Evolutionary conservation across 805 yeast species (phyloP).

Genomic region (Lipomyces anomalus): DNA sequence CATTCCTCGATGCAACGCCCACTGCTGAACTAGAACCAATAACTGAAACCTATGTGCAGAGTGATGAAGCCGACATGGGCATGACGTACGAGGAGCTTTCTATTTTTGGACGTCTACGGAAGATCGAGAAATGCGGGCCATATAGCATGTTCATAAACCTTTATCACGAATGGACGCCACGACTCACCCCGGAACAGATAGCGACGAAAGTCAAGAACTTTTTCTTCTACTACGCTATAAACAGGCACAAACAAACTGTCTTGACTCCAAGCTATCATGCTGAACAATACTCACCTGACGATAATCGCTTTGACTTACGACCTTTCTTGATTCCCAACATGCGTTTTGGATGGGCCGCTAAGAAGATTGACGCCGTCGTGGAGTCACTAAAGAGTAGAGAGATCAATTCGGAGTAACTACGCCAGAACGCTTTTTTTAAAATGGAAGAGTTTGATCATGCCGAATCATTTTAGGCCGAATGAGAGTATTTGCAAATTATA

Average conservation of each 20-base stretch:
- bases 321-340: slow-evolving; percentile 88
- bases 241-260: slow-evolving; percentile 96
- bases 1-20: slow-evolving; percentile 86
- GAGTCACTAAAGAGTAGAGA: slow-evolving; percentile 39
- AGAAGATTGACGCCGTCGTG: slow-evolving; percentile 78
- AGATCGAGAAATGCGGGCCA: slow-evolving; percentile 93
- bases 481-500: too few relatives aligned
- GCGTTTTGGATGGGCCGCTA: slow-evolving; percentile 80
- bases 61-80: slow-evolving; percentile 98
- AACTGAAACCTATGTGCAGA: slow-evolving; percentile 84
- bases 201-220: slow-evolving; percentile 90
- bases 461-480: too few relatives aligned
- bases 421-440: neutral
- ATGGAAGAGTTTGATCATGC: too few relatives aligned
- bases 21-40: slow-evolving; percentile 98
- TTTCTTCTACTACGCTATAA: slow-evolving; percentile 89
- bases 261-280: slow-evolving; percentile 97
- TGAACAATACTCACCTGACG: slow-evolving; percentile 97
- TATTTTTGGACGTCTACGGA: slow-evolving; percentile 82
- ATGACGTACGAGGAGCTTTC: slow-evolving; percentile 93
- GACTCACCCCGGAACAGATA: slow-evolving; percentile 72
- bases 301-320: slow-evolving; percentile 89
- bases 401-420: slow-evolving; percentile 3
- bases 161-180: slow-evolving; percentile 87
- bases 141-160: slow-evolving; percentile 87